phyloP scores from a whole-genome alignment of 2,329 filamentous ascomycete species.

The Fusarium sp. region DNA sequence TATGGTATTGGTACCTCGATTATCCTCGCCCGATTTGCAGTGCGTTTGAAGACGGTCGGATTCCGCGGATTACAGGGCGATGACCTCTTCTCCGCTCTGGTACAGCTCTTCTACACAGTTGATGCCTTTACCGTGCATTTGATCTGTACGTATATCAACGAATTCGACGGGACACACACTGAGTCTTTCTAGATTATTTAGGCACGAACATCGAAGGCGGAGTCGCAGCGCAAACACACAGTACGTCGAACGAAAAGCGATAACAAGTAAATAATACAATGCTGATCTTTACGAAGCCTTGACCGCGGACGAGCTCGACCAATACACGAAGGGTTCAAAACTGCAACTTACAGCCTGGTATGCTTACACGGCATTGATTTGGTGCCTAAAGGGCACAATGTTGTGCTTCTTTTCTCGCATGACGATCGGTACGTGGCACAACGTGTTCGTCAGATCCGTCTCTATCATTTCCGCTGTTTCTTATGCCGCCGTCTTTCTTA shows the following conservation, averaged over 20 bases:
- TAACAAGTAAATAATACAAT: fast-evolving
- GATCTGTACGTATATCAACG: constrained; percentile 36
- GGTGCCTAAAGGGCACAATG: constrained; percentile 49
- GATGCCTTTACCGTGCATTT: constrained; percentile 52
- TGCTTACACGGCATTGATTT: constrained; percentile 52
- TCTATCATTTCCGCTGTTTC: not conserved
- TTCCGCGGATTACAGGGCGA: constrained; percentile 53
- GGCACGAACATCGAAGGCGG: constrained; percentile 42
- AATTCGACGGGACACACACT: not conserved
- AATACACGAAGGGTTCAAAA: constrained; percentile 50
- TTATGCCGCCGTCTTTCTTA: constrained; percentile 37
- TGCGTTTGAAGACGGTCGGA: constrained; percentile 53
- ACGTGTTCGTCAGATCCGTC: constrained; percentile 35
- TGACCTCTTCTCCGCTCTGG: constrained; percentile 52
- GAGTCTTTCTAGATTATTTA: constrained; percentile 18
- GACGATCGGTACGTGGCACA: constrained; percentile 44
- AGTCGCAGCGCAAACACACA: not conserved
- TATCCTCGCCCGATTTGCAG: constrained; percentile 49
- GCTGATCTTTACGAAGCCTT: constrained; percentile 25
- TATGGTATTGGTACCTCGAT: constrained; percentile 49
- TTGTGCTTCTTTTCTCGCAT: constrained; percentile 47
- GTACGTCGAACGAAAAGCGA: not conserved
- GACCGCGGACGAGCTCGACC: constrained; percentile 43
- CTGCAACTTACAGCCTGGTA: constrained; percentile 55
- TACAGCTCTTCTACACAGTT: constrained; percentile 49